These are phyloP conservation scores for Ajuga reptans DNA, from an alignment of 305 asterid species.

Conservation along the genomic window DNA sequence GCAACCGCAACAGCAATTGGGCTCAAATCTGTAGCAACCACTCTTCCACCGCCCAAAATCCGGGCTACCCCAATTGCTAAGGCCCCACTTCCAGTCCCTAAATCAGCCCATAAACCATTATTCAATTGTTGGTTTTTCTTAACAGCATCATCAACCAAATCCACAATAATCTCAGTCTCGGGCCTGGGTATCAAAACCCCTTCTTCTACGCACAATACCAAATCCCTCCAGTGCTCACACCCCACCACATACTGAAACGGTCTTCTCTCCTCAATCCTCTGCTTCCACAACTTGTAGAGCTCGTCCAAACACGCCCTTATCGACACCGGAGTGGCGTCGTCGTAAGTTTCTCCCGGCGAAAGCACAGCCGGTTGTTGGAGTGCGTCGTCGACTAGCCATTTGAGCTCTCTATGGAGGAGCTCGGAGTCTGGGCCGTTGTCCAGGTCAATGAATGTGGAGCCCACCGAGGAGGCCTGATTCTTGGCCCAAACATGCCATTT, in stretches of 20 bases:
- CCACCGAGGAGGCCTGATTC: conserved; percentile 44
- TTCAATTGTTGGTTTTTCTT: conserved; percentile 31
- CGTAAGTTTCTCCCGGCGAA: conserved; percentile 4
- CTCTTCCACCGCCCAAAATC: conserved; percentile 50
- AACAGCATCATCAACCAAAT: conserved; percentile 49
- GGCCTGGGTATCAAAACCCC: conserved; percentile 93
- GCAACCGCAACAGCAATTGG: conserved; percentile 60
- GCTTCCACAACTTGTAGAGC: conserved; percentile 58
- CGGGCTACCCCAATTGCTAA: conserved; percentile 66
- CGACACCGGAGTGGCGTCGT: conserved; percentile 21
- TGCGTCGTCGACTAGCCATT: conserved; percentile 69
- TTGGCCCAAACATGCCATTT: conserved; percentile 78
- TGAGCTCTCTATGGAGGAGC: conserved; percentile 62
- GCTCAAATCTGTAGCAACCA: conserved; percentile 64
- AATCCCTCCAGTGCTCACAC: conserved; percentile 92
- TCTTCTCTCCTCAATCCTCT: conserved; percentile 56
- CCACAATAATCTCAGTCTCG: conserved; percentile 76
- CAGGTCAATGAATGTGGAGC: conserved; percentile 45
- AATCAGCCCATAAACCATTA: conserved; percentile 74
- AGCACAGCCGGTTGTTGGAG: conserved; percentile 34
- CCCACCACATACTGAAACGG: conserved; percentile 84
- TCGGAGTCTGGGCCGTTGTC: conserved; percentile 73
- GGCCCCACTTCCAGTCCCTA: conserved; percentile 96
- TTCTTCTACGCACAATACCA: conserved; percentile 70
- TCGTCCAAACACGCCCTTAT: conserved; percentile 58